phyloP scores from a whole-genome alignment of 2,329 filamentous ascomycete genomes.

The Sclerotinia subarctica region DNA sequence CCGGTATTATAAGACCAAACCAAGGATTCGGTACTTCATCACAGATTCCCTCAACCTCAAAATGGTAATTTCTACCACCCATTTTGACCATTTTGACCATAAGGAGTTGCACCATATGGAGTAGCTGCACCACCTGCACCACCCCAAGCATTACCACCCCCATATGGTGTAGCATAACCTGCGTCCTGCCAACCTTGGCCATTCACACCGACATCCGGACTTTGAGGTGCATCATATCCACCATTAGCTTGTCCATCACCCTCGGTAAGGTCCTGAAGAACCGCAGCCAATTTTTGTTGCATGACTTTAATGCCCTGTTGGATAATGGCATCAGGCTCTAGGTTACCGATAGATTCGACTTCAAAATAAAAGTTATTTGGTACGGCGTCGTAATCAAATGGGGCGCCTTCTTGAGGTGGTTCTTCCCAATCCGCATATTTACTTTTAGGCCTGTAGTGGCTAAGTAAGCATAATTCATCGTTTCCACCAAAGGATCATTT shows the following conservation, averaged over 20 bases:
- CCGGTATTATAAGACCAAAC: not conserved
- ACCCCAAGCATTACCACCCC: conserved; percentile 64
- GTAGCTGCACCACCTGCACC: conserved; percentile 45
- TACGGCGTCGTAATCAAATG: conserved; percentile 86
- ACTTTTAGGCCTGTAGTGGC: conserved; percentile 65
- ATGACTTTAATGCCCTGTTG: conserved; percentile 84
- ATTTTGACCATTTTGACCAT: conserved; percentile 45
- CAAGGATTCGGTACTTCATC: not conserved
- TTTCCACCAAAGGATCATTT: conserved; percentile 6
- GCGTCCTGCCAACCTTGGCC: conserved; percentile 56
- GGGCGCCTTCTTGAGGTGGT: conserved; percentile 73
- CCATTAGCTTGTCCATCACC: conserved; percentile 52
- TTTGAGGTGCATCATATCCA: conserved; percentile 57
- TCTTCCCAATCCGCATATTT: conserved; percentile 79
- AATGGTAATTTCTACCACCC: conserved; percentile 28
- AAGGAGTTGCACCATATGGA: conserved; percentile 59
- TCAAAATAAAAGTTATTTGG: conserved; percentile 89
- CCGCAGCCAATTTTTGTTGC: conserved; percentile 81
- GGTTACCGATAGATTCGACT: conserved; percentile 81
- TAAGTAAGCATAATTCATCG: conserved; percentile 24
- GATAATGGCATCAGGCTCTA: conserved; percentile 87
- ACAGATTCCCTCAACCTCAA: not conserved
- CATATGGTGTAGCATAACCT: conserved; percentile 69
- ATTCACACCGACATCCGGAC: conserved; percentile 56
- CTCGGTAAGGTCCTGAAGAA: conserved; percentile 65